Evolutionary conservation across 2,329 filamentous ascomycete species (phyloP).

Genomic region (Mollisia scopiformis): DNA sequence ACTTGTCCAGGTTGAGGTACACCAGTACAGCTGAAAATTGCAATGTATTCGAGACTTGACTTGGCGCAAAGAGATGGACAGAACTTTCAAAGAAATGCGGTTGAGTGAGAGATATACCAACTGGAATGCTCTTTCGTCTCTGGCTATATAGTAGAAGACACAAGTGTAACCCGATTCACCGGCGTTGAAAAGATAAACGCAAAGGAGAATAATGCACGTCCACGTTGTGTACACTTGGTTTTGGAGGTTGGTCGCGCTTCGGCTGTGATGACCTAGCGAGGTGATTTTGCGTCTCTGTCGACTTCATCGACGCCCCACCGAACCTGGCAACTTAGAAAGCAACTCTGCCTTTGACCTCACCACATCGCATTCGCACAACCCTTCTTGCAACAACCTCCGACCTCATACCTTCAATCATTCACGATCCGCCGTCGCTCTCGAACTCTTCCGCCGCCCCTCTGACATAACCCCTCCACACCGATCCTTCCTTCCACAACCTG

Average conservation of each 20-base stretch:
- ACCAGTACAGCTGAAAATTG: neutral
- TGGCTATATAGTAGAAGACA: no score
- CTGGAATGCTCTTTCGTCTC: neutral
- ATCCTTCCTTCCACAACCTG: slow-evolving; percentile 23
- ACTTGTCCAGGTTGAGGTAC: neutral
- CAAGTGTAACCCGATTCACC: no score
- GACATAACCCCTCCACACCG: slow-evolving; percentile 22
- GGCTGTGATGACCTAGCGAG: neutral
- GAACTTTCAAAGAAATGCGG: neutral
- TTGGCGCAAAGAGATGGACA: neutral
- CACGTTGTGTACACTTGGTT: no score
- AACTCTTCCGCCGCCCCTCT: neutral
- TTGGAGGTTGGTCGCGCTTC: neutral
- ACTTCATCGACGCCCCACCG: slow-evolving; percentile 26
- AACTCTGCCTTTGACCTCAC: slow-evolving; percentile 13
- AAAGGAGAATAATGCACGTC: no score
- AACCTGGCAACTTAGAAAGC: slow-evolving; percentile 19
- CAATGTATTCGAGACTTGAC: neutral
- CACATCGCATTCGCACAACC: slow-evolving; percentile 11
- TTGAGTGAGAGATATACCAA: neutral
- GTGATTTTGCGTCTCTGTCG: neutral
- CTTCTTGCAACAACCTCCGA: neutral
- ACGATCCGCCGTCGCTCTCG: slow-evolving; percentile 11
- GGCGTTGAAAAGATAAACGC: no score
- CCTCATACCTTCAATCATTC: slow-evolving; percentile 3